These are phyloP conservation scores for Penicillium sp. DNA, from an alignment of 2,329 filamentous ascomycete species.

Conservation along the genomic window DNA sequence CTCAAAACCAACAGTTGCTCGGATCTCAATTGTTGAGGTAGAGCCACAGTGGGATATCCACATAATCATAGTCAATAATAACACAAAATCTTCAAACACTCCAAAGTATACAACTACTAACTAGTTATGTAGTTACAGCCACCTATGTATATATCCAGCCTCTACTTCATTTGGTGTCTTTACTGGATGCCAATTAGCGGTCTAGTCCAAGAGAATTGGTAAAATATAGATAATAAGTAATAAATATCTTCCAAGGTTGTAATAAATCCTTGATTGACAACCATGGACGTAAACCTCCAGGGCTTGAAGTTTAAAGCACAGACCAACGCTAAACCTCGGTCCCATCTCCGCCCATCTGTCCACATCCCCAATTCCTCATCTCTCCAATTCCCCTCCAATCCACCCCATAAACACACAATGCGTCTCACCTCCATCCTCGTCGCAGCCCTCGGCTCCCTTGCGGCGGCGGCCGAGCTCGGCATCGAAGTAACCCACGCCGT, in stretches of 20 bases:
- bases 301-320: conserved; percentile 6
- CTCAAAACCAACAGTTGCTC: not conserved
- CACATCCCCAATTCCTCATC: conserved; percentile 4
- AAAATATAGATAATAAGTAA: not conserved
- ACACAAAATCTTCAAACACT: not conserved
- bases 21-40: not conserved
- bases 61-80: not conserved
- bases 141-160: not conserved
- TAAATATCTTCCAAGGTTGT: not conserved
- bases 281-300: not conserved
- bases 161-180: not conserved
- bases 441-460: conserved; percentile 46
- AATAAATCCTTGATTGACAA: not conserved
- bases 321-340: conserved; percentile 11
- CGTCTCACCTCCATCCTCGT: conserved; percentile 45
- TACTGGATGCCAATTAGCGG: not conserved
- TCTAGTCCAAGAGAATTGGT: too few relatives aligned
- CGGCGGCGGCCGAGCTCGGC: conserved; percentile 59
- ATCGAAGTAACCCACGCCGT: conserved; percentile 74
- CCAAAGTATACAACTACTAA: not conserved
- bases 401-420: conserved; percentile 38
- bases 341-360: conserved; percentile 10
- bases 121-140: not conserved
- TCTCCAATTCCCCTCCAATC: not conserved
- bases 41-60: not conserved